Conservation (phyloP, 2,329 filamentous ascomycete species). For the Hypoxylon sp. region DNA sequence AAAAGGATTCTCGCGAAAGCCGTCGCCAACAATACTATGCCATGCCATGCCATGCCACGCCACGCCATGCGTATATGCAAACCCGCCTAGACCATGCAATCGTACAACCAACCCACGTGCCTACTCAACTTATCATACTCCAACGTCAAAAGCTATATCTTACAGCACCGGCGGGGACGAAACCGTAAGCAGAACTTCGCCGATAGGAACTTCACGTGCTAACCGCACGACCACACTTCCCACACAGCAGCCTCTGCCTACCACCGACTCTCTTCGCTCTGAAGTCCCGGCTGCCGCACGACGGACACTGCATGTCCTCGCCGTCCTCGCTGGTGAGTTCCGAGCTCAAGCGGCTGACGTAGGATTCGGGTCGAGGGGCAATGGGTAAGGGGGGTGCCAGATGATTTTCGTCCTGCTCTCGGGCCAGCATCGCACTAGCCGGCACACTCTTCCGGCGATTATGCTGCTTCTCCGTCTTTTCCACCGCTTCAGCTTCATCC, state of each 20-base stretch:
- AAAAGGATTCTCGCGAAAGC: background rate
- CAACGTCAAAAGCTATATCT: slow-evolving; percentile 3
- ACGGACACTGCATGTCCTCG: slow-evolving; percentile 65
- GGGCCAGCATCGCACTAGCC: slow-evolving; percentile 24
- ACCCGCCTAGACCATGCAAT: slow-evolving; percentile 3
- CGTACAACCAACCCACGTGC: too few relatives aligned
- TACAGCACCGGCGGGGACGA: background rate
- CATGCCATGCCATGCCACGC: too few relatives aligned
- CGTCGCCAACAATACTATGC: background rate
- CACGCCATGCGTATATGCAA: slow-evolving; percentile 18
- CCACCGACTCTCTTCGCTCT: slow-evolving; percentile 68
- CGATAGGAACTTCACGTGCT: slow-evolving; percentile 25
- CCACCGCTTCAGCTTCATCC: slow-evolving; percentile 9
- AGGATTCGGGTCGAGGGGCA: slow-evolving; percentile 54
- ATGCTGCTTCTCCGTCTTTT: slow-evolving; percentile 19
- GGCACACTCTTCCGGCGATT: slow-evolving; percentile 46
- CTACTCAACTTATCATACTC: background rate
- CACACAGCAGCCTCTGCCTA: slow-evolving; percentile 71
- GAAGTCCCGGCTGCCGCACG: slow-evolving; percentile 73
- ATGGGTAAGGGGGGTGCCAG: slow-evolving; percentile 34
- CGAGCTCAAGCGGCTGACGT: slow-evolving; percentile 69
- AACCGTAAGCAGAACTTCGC: background rate
- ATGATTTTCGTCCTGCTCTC: slow-evolving; percentile 10
- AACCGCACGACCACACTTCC: slow-evolving; percentile 60
- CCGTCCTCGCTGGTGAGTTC: slow-evolving; percentile 64